Percentiles rank a stretch among this genome's conserved stretches.
Conservation (phyloP, 2,329 filamentous ascomycete genomes). For the Corniculantispora saksenae region DNA sequence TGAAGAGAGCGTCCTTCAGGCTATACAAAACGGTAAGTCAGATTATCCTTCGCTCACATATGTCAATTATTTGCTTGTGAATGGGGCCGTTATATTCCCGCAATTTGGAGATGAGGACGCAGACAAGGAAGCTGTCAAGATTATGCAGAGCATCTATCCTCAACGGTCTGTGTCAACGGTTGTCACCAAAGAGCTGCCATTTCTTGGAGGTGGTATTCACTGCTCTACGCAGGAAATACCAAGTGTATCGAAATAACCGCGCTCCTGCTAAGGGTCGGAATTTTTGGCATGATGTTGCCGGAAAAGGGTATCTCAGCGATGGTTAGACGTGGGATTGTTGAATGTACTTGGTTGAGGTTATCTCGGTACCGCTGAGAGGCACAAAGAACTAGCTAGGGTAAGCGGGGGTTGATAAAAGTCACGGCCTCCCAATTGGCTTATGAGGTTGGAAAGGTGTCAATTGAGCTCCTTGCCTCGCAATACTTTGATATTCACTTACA, state of each 20-base stretch:
- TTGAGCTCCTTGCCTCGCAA: too few relatives aligned
- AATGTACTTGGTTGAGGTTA: too few relatives aligned
- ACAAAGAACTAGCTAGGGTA: too few relatives aligned
- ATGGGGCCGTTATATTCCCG: conserved; percentile 31
- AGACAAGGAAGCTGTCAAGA: conserved; percentile 26
- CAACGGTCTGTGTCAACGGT: conserved; percentile 25
- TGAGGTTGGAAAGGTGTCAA: too few relatives aligned
- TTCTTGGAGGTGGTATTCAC: conserved; percentile 30
- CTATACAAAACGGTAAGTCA: not conserved
- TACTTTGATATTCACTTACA: too few relatives aligned
- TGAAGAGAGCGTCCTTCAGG: conserved; percentile 19
- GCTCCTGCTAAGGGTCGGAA: not conserved
- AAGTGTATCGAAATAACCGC: not conserved
- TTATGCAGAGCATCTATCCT: conserved; percentile 19
- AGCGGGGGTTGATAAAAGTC: too few relatives aligned
- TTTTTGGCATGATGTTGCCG: too few relatives aligned
- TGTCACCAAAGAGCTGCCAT: conserved; percentile 22
- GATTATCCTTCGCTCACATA: conserved; percentile 23
- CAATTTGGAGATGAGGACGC: conserved; percentile 27
- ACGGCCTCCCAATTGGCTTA: too few relatives aligned
- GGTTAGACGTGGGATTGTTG: too few relatives aligned
- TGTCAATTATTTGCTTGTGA: conserved; percentile 30
- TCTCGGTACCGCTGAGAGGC: too few relatives aligned
- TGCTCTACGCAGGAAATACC: conserved; percentile 29
- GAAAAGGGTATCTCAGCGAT: too few relatives aligned